phyloP scores from a whole-genome alignment of 78 protist genomes.

The Dictyostelium intermedium region DNA sequence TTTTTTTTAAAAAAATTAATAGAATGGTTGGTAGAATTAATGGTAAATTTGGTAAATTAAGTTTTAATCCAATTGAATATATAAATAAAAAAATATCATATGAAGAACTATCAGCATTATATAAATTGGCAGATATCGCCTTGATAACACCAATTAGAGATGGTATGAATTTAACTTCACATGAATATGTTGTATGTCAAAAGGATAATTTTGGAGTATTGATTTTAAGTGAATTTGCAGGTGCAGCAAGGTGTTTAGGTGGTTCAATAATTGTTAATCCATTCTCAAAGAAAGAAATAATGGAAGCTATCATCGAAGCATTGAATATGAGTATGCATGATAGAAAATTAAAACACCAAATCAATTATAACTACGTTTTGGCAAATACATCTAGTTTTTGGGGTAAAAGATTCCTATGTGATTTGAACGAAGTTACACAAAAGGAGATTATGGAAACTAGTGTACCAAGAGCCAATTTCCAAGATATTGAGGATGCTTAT shows the following conservation, averaged over 20 bases:
- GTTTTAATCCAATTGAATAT: conserved; percentile 87
- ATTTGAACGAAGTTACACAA: not conserved
- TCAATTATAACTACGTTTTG: conserved; percentile 54
- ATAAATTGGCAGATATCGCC: conserved; percentile 82
- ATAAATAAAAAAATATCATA: conserved; percentile 81
- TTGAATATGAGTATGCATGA: conserved; percentile 39
- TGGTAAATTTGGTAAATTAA: conserved; percentile 86
- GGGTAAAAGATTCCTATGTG: conserved; percentile 36
- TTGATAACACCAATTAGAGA: conserved; percentile 92
- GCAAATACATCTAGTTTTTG: conserved; percentile 55
- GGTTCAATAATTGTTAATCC: conserved; percentile 83
- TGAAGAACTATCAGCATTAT: conserved; percentile 84
- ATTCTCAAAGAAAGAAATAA: conserved; percentile 34
- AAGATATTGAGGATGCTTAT: not conserved
- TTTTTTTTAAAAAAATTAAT: not conserved
- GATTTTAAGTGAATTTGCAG: conserved; percentile 82
- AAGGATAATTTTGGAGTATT: conserved; percentile 78
- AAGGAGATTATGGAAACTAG: not conserved
- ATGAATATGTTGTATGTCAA: conserved; percentile 82
- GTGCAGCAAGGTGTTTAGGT: conserved; percentile 80
- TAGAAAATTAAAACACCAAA: conserved; percentile 16
- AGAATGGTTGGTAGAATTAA: conserved; percentile 87
- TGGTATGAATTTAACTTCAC: conserved; percentile 85
- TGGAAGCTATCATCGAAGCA: conserved; percentile 49
- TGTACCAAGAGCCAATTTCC: not conserved